These are phyloP conservation scores for Hibiscus trionum DNA, from an alignment of 345 rosid species.

Conservation along the genomic window DNA sequence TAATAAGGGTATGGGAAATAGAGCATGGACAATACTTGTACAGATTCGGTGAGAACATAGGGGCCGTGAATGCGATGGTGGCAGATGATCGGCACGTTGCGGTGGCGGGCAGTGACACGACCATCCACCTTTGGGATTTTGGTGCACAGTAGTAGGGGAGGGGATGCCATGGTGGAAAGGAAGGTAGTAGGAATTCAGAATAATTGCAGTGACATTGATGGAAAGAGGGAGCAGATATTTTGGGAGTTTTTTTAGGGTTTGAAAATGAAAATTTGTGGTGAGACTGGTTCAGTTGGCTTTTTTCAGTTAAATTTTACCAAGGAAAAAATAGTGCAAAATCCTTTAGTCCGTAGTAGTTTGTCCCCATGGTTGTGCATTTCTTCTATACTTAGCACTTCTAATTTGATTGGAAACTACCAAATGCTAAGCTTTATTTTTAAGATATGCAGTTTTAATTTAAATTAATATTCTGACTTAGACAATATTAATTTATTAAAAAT, in stretches of 20 bases:
- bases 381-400: neutral
- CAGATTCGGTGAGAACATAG: constrained; percentile 43
- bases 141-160: constrained; percentile 36
- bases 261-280: neutral
- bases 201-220: neutral
- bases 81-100: constrained; percentile 76
- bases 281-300: neutral
- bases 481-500: too few relatives aligned
- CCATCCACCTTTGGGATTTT: constrained; percentile 81
- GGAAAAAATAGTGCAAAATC: neutral
- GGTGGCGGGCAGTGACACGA: constrained; percentile 34
- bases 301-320: neutral
- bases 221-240: neutral
- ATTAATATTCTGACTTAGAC: too few relatives aligned
- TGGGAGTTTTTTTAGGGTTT: neutral
- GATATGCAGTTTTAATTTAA: too few relatives aligned
- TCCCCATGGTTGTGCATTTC: neutral
- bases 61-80: constrained; percentile 48
- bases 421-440: neutral
- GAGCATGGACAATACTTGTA: constrained; percentile 43
- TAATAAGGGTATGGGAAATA: constrained; percentile 56
- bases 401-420: neutral
- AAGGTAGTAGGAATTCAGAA: neutral
- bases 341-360: neutral
- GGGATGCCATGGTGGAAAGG: too few relatives aligned